phyloP scores from a whole-genome alignment of 495 filamentous ascomycete species.

The Halenospora varia region DNA sequence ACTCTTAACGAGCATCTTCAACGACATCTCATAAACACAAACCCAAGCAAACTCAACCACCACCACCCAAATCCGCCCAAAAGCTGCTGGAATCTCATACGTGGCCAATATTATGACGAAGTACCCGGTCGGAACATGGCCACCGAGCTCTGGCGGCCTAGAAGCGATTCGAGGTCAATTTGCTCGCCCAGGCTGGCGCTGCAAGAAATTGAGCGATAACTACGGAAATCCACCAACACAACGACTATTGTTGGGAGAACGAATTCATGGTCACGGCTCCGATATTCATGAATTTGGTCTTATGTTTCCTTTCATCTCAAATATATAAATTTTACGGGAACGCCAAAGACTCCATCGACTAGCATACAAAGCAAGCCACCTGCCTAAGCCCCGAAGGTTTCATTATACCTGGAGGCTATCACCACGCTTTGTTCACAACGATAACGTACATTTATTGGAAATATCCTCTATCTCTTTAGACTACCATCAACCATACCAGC shows the following conservation, averaged over 20 bases:
- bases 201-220: background rate
- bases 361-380: too few relatives aligned
- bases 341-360: too few relatives aligned
- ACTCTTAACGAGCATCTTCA: slow-evolving; percentile 5
- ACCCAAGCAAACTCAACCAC: slow-evolving; percentile 14
- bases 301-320: too few relatives aligned
- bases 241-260: too few relatives aligned
- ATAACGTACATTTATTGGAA: background rate
- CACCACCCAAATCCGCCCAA: background rate
- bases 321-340: too few relatives aligned
- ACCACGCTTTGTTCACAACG: too few relatives aligned
- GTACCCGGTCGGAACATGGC: slow-evolving; percentile 20
- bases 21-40: slow-evolving; percentile 16
- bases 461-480: background rate
- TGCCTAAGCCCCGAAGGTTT: too few relatives aligned
- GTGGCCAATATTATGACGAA: slow-evolving; percentile 5
- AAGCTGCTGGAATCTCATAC: background rate
- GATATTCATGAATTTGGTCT: too few relatives aligned
- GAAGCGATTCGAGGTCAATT: background rate
- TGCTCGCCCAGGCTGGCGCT: slow-evolving; percentile 1
- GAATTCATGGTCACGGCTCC: too few relatives aligned
- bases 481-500: background rate
- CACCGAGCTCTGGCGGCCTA: background rate
- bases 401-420: too few relatives aligned
- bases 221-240: too few relatives aligned